Conservation (phyloP, 1,139 yeast species). For the Williopsis jadinii region DNA sequence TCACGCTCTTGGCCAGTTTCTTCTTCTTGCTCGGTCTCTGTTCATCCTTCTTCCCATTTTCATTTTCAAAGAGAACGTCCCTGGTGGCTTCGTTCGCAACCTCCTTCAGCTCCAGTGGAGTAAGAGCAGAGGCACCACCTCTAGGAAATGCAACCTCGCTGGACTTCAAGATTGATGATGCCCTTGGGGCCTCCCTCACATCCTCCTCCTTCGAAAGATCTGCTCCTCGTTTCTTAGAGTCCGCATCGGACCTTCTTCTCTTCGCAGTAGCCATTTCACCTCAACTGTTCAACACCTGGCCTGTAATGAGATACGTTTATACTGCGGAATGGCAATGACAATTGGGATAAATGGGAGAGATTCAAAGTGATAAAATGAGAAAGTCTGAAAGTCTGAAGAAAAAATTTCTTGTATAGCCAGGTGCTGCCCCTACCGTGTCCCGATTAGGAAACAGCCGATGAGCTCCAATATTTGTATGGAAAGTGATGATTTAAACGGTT, state of each 20-base stretch:
- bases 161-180: conserved; percentile 25
- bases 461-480: not conserved
- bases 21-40: conserved; percentile 32
- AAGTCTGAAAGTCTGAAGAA: not conserved
- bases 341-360: too few species aligned
- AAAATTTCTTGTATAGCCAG: not conserved
- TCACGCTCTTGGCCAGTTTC: conserved; percentile 22
- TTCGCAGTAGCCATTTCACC: conserved; percentile 19
- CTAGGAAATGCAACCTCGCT: conserved; percentile 82
- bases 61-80: conserved; percentile 67
- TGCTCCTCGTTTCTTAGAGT: conserved; percentile 23
- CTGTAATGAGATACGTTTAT: too few species aligned
- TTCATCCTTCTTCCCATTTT: conserved; percentile 22
- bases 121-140: conserved; percentile 83
- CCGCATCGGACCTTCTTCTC: conserved; percentile 30
- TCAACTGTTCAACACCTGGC: not conserved
- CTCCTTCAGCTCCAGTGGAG: conserved; percentile 88
- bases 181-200: conserved; percentile 27
- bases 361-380: too few species aligned
- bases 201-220: conserved; percentile 32
- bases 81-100: conserved; percentile 87
- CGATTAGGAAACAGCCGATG: conserved; percentile 2
- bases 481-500: too few species aligned
- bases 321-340: too few species aligned
- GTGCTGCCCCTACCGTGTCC: conserved; percentile 1